Base-by-base conservation (phyloP, 768 basidiomycete species). In the Coprinopsis cinerea region DNA sequence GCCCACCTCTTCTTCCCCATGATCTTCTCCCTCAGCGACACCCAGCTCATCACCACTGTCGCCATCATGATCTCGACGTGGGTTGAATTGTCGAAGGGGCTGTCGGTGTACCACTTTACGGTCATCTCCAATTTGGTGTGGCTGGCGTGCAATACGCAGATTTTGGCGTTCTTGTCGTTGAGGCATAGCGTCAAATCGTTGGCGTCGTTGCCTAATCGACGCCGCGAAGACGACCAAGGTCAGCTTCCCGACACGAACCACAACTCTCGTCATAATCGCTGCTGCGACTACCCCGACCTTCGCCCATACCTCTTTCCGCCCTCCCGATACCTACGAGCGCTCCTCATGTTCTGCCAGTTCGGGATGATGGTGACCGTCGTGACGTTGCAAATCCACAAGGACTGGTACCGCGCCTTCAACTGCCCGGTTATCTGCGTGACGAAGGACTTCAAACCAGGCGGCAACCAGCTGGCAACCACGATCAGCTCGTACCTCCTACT, bases 41-140 rank as follows among this genome's bases (percentile, higher is more conserved):
- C 48, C 23, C 48, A 49, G 27, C 48, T 49, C 37, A 35, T 49
- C 18, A 49, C 48, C n/a, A 35, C 22, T 15, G 23, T 48, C 22
- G 18, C 23, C 4, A 40, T 49, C 23, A 39, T 49, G 23, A 25
- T 49, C n/a, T 23, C 48, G 7, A 39, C 39, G 11, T 49, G 48
- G 48, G 32, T 49, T 23, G 39, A 36, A 13, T 13, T 49, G 18
- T 28, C 25, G 39, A 24, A 49, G n/a, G 35, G 25, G 20, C 37
- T 49, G 10, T 49, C 48, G n/a, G 37, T 49, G 17, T 42, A 49
- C 27, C 48, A 49, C 39, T 49, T 49, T 25, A 41, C 48, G 11
- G 40, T 42, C 15, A 49, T 49, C n/a, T 25, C 26, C 1, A 28
- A 40, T 30, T 27, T 42, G 40, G 37, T 26, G 18, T 49, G 48